A percentile compares a stretch with the other conserved stretches of the same genome.
Evolutionary conservation across 1,284 basidiomycete genomes (phyloP).

Genomic region (Marasmius tenuissimus): DNA sequence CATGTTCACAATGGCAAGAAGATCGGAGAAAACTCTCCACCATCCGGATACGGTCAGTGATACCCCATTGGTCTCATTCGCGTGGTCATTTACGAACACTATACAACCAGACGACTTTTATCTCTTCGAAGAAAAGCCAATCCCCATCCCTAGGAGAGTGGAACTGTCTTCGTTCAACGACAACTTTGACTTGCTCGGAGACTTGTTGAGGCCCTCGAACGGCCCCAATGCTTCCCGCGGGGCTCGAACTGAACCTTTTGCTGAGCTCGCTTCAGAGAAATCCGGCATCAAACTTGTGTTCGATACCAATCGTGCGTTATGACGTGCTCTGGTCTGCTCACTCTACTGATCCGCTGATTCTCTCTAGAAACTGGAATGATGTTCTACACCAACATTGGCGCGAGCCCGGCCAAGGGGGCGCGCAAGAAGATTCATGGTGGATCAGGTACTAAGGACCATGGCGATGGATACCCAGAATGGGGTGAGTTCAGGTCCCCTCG

Average conservation of each 20-base stretch:
- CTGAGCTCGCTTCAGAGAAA: conserved; percentile 53
- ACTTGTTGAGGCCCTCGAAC: conserved; percentile 41
- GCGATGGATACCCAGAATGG: conserved; percentile 59
- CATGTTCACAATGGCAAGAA: conserved; percentile 52
- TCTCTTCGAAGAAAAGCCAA: conserved; percentile 40
- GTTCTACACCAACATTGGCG: conserved; percentile 66
- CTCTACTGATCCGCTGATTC: conserved; percentile 1
- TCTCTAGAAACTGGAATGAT: conserved; percentile 66
- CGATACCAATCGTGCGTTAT: conserved; percentile 64
- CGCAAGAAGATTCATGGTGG: conserved; percentile 77
- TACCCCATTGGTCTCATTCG: not conserved
- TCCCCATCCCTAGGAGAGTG: conserved; percentile 36
- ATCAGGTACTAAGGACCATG: conserved; percentile 53
- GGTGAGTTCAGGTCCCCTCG: conserved; percentile 36
- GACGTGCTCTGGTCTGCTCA: not conserved
- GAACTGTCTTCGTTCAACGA: conserved; percentile 33
- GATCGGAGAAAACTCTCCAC: conserved; percentile 58
- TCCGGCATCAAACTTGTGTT: conserved; percentile 63
- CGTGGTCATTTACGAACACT: conserved; percentile 2
- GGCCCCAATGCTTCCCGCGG: conserved; percentile 22
- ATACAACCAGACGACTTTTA: conserved; percentile 65
- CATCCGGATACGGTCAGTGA: conserved; percentile 53
- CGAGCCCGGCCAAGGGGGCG: conserved; percentile 45
- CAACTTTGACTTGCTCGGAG: conserved; percentile 46
- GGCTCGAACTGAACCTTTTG: conserved; percentile 40